A percentile compares a stretch with the other conserved stretches of the same genome.
phyloP scores from a whole-genome alignment of 2,329 filamentous ascomycete species.

The Phoma sp. region DNA sequence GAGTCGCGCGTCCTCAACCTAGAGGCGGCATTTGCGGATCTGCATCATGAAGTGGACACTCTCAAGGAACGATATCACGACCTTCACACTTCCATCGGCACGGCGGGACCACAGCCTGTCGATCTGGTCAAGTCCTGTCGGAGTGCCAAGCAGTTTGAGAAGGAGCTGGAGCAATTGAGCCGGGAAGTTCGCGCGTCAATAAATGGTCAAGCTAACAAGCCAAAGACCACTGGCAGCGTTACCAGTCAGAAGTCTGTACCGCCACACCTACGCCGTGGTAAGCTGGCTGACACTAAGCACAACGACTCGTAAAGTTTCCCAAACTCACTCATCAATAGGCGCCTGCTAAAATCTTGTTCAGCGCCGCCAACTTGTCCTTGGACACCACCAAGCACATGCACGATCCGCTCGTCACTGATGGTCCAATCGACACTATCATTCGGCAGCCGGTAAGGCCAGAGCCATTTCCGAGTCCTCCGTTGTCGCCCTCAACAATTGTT shows the following conservation, averaged over 20 bases:
- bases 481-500: conserved; percentile 13
- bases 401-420: conserved; percentile 27
- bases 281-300: neutral
- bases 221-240: conserved; percentile 16
- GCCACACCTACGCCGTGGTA: conserved; percentile 23
- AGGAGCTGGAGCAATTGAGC: conserved; percentile 27
- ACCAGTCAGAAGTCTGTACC: conserved; percentile 21
- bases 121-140: conserved; percentile 19
- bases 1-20: conserved; percentile 26
- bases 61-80: conserved; percentile 10
- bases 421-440: conserved; percentile 24
- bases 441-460: conserved; percentile 6
- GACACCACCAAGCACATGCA: conserved; percentile 12
- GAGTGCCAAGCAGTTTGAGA: conserved; percentile 17
- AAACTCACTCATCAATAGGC: too few species aligned
- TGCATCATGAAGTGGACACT: conserved; percentile 26
- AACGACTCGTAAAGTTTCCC: conserved; percentile 8
- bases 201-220: conserved; percentile 14
- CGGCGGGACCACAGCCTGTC: conserved; percentile 23
- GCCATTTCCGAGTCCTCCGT: conserved; percentile 19
- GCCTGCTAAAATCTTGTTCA: conserved; percentile 6
- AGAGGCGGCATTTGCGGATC: conserved; percentile 20
- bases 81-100: conserved; percentile 29
- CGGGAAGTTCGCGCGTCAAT: conserved; percentile 14
- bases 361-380: neutral